phyloP scores from a whole-genome alignment of 495 filamentous ascomycete species.

The Penicillium manginii region DNA sequence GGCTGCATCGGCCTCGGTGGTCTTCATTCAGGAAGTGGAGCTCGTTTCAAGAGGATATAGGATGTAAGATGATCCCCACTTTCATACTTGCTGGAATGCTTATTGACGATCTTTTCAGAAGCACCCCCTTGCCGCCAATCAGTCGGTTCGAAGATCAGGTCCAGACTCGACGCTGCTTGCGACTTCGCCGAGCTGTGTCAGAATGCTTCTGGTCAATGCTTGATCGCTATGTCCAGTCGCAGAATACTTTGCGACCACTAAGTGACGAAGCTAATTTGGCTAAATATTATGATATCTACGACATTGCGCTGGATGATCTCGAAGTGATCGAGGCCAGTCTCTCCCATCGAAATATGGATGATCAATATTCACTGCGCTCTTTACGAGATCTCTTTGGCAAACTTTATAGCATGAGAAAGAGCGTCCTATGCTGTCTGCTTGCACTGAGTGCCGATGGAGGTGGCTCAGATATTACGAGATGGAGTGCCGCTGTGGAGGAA shows the following conservation, averaged over 20 bases:
- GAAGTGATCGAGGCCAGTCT: slow-evolving; percentile 65
- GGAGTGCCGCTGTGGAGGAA: slow-evolving; percentile 77
- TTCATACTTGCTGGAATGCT: background rate
- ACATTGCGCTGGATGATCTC: slow-evolving; percentile 79
- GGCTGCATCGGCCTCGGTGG: slow-evolving; percentile 75
- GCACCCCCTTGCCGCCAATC: slow-evolving; percentile 82
- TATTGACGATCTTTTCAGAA: slow-evolving; percentile 51
- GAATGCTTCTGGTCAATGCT: slow-evolving; percentile 71
- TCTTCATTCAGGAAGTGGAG: slow-evolving; percentile 94
- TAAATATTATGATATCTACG: slow-evolving; percentile 90
- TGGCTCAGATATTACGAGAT: slow-evolving; percentile 75
- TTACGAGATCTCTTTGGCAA: slow-evolving; percentile 80
- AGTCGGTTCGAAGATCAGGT: slow-evolving; percentile 77
- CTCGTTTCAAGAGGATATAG: slow-evolving; percentile 92
- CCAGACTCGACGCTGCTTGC: slow-evolving; percentile 75
- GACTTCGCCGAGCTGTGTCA: slow-evolving; percentile 75
- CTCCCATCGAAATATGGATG: slow-evolving; percentile 65
- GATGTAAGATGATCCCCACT: slow-evolving; percentile 59
- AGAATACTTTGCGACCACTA: slow-evolving; percentile 66
- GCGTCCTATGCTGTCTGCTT: slow-evolving; percentile 83
- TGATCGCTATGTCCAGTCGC: slow-evolving; percentile 68
- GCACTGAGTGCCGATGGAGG: slow-evolving; percentile 86
- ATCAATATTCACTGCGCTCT: slow-evolving; percentile 75
- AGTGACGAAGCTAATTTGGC: slow-evolving; percentile 79
- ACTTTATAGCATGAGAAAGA: slow-evolving; percentile 76